Evolutionary conservation across 2,329 filamentous ascomycete species (phyloP).

Genomic region (Paraphaeosphaeria minitans): DNA sequence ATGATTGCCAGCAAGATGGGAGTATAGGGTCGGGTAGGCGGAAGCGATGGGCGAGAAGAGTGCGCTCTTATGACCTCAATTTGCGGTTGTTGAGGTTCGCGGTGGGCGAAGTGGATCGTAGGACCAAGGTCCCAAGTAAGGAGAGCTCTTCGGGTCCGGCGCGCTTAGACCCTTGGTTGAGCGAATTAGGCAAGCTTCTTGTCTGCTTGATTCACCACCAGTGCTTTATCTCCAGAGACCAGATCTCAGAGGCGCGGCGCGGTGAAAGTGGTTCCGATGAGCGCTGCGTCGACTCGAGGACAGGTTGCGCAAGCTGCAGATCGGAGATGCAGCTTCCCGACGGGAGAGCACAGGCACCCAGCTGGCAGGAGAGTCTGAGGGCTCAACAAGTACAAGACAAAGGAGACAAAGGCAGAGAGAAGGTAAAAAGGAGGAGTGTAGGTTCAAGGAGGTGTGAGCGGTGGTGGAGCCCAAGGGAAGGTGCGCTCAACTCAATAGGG

Average conservation of each 20-base stretch:
- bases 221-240: not conserved
- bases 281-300: conserved; percentile 11
- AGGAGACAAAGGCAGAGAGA: conserved; percentile 9
- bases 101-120: not conserved
- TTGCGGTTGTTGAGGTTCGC: not conserved
- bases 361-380: conserved; percentile 2
- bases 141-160: not conserved
- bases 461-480: conserved; percentile 25
- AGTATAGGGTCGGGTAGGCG: not conserved
- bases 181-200: not conserved
- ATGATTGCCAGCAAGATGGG: not conserved
- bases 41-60: not conserved
- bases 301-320: conserved; percentile 14
- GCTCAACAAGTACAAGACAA: conserved; percentile 8
- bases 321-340: conserved; percentile 25
- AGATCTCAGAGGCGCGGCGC: not conserved
- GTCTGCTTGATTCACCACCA: not conserved
- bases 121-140: conserved; percentile 5
- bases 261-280: not conserved
- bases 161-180: not conserved
- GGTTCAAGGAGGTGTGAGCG: conserved; percentile 3
- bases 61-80: not conserved
- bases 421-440: conserved; percentile 2
- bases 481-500: conserved; percentile 20
- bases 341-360: conserved; percentile 18